Percentiles rank a stretch among this genome's conserved stretches.
phyloP scores from a whole-genome alignment of 768 basidiomycete genomes.

The Boletus speciosus region DNA sequence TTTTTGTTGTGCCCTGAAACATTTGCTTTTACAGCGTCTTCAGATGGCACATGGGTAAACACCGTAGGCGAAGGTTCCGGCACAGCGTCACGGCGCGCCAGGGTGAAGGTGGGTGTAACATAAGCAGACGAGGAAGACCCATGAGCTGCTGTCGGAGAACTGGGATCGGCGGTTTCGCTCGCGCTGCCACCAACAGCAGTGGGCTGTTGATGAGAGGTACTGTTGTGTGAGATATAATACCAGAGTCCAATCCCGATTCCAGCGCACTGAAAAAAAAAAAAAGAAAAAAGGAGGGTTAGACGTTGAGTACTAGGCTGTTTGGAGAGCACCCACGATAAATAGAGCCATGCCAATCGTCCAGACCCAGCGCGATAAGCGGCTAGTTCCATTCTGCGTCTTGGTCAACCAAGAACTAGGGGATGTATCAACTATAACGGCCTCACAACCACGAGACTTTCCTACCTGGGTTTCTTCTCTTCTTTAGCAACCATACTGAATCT shows the following conservation, averaged over 20 bases:
- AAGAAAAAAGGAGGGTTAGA: neutral
- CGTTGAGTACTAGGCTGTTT: neutral
- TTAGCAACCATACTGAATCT: conserved; percentile 82
- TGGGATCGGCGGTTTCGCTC: conserved; percentile 34
- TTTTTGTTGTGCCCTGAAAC: conserved; percentile 10
- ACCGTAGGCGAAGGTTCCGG: conserved; percentile 20
- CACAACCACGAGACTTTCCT: neutral
- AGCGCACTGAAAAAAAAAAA: conserved; percentile 35
- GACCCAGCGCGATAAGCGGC: conserved; percentile 61
- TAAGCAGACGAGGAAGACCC: conserved; percentile 31
- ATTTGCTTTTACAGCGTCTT: conserved; percentile 1
- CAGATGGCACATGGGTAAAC: conserved; percentile 8
- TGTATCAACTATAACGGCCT: neutral
- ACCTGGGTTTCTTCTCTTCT: conserved; percentile 58
- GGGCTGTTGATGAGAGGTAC: conserved; percentile 48
- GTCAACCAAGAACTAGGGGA: conserved; percentile 57
- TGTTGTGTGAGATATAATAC: conserved; percentile 54
- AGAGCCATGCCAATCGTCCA: conserved; percentile 65
- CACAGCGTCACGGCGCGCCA: conserved; percentile 38
- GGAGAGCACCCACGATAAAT: conserved; percentile 42
- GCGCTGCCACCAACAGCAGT: conserved; percentile 64
- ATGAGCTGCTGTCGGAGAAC: conserved; percentile 12
- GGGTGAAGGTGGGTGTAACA: conserved; percentile 62
- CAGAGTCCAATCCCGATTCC: conserved; percentile 59
- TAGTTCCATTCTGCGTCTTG: conserved; percentile 54